Base-by-base conservation (phyloP, 192 early-diverging fungal genomes). In the Coemansia aciculifera region DNA sequence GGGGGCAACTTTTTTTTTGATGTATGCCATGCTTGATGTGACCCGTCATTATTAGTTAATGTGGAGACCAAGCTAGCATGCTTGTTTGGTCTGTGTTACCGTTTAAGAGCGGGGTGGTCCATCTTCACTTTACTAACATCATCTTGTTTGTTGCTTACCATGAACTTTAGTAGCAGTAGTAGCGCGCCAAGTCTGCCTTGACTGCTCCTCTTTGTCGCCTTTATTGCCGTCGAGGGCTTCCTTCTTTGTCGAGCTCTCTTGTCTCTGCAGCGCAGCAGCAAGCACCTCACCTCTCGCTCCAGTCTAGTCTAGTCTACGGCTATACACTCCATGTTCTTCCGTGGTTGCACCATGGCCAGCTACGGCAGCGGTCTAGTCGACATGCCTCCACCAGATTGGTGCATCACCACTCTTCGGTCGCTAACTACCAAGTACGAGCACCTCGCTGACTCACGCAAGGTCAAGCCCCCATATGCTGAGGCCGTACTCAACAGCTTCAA, bases 401-500 rank as follows among this genome's bases (percentile, higher is more conserved):
- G 81, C 49, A 54, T 75, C 37, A 76, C 76, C 10, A 83, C 81
- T 13, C 67, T 83, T 59, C 73, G 70, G 13, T 70, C 75, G 19
- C 54, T 83, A 60, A 72, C 69, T 21, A 71, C 72, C 69, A 83
- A 83, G 81, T 83, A 83, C 57, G 81, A 83, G 73, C 81, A 78
- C 29, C 76, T 83, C 49, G 56, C 81, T 34, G 74, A 78, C 49
- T 74, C 63, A 59, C 76, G 81, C 72, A 83, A 83, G 67, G 77
- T 78, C 60, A 78, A 83, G 65, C 81, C 76, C 39, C 70, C 76
- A 19, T 76, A 75, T 71, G 81, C 81, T 44, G 81, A 83, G 61
- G 81, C 81, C 19, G 77, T 83, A 15, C 70, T 83, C 23, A 83
- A 83, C 77, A 83, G 73, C 81, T 83, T 83, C 73, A 83, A 83